Evolutionary conservation across 768 basidiomycete genomes (phyloP).

Genomic region (Amyloporia xantha): DNA sequence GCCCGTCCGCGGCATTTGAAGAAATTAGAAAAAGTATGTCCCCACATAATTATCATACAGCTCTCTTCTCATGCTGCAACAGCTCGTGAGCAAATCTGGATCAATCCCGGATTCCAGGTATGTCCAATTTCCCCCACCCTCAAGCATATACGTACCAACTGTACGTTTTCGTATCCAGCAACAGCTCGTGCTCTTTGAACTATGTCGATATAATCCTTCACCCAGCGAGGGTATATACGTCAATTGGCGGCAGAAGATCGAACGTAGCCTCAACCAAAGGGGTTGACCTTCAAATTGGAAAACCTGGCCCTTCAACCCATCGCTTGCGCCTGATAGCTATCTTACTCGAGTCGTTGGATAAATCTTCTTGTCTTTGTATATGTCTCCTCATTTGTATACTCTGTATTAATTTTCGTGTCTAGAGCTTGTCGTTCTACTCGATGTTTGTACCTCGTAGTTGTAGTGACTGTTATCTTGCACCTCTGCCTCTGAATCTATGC

Average conservation of each 20-base stretch:
- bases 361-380: no score
- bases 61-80: constrained; percentile 1
- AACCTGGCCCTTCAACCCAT: no score
- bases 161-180: constrained; percentile 26
- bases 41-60: background rate
- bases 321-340: no score
- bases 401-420: no score
- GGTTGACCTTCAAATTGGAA: no score
- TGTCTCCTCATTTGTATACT: no score
- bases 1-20: constrained; percentile 51
- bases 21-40: constrained; percentile 51
- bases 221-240: constrained; percentile 57
- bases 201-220: constrained; percentile 61
- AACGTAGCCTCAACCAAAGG: constrained; percentile 33
- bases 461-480: no score
- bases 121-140: background rate
- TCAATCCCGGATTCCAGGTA: constrained; percentile 64
- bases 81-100: constrained; percentile 77
- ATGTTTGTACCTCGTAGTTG: no score
- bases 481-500: no score
- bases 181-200: constrained; percentile 68
- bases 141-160: no score
- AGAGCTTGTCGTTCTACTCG: no score
- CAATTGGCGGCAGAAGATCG: constrained; percentile 56
- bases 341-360: no score